These are phyloP conservation scores for Atkinsonella texensis DNA, from an alignment of 2,329 filamentous ascomycete genomes.

Conservation along the genomic window DNA sequence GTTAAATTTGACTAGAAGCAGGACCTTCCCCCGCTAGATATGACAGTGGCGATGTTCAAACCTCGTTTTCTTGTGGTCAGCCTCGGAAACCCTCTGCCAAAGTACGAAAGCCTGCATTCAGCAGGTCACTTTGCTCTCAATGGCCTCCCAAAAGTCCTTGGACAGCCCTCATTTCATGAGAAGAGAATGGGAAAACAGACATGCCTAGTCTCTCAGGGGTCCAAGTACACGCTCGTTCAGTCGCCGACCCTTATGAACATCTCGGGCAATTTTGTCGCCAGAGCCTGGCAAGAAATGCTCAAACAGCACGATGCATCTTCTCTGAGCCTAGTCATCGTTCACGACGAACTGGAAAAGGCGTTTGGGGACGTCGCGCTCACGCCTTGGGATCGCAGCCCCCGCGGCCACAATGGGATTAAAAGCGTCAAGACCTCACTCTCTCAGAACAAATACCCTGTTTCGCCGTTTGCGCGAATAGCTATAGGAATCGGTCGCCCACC, in stretches of 20 bases:
- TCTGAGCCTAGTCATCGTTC: conserved; percentile 58
- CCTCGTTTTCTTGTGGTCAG: conserved; percentile 66
- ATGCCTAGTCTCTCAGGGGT: conserved; percentile 34
- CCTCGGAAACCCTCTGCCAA: conserved; percentile 71
- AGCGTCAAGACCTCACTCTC: conserved; percentile 45
- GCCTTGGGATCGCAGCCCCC: conserved; percentile 49
- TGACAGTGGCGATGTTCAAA: conserved; percentile 19
- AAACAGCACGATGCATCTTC: conserved; percentile 20
- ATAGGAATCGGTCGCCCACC: conserved; percentile 80
- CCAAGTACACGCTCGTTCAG: conserved; percentile 57
- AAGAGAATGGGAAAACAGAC: conserved; percentile 38
- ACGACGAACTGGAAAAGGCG: conserved; percentile 74
- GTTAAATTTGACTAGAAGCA: conserved; percentile 16
- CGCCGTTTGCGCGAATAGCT: conserved; percentile 49
- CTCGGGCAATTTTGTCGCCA: conserved; percentile 58
- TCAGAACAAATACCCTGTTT: conserved; percentile 26
- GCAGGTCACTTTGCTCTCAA: conserved; percentile 72
- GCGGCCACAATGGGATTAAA: conserved; percentile 66
- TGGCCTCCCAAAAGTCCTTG: conserved; percentile 35
- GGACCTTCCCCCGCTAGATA: background rate
- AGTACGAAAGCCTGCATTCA: conserved; percentile 71
- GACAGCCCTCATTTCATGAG: conserved; percentile 37
- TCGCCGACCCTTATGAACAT: conserved; percentile 75
- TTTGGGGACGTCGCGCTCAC: conserved; percentile 56
- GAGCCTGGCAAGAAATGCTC: conserved; percentile 50